phyloP scores from a whole-genome alignment of 108 stramenopile genomes.

The Cyclotella sp. region DNA sequence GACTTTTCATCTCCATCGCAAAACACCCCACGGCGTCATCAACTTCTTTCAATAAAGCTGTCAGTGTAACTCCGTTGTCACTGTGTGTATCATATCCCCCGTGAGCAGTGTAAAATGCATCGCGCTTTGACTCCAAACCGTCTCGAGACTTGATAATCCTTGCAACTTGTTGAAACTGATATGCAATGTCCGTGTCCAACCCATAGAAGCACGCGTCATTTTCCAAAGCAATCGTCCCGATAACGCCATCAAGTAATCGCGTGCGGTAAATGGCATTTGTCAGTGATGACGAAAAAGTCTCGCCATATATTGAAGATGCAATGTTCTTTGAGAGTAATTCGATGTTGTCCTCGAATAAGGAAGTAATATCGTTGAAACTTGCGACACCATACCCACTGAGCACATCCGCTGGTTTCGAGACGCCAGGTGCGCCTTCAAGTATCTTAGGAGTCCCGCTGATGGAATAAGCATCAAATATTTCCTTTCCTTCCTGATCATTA shows the following conservation, averaged over 20 bases:
- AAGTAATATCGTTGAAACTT: constrained; percentile 7
- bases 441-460: constrained; percentile 38
- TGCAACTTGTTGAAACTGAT: constrained; percentile 38
- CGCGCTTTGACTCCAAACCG: constrained; percentile 29
- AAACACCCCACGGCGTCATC: constrained; percentile 46
- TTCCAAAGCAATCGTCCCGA: constrained; percentile 1
- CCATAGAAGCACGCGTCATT: constrained; percentile 19
- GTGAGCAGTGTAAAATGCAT: constrained; percentile 34
- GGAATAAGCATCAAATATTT: constrained; percentile 40
- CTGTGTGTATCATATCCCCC: constrained; percentile 51
- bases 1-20: constrained; percentile 35
- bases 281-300: constrained; percentile 36
- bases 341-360: constrained; percentile 23
- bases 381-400: constrained; percentile 28
- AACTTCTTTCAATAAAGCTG: constrained; percentile 18
- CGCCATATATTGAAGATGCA: constrained; percentile 33
- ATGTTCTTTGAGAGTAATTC: constrained; percentile 16
- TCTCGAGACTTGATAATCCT: constrained; percentile 15
- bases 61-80: constrained; percentile 20
- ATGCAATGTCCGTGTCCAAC: constrained; percentile 25
- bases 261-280: constrained; percentile 26
- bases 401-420: constrained; percentile 38
- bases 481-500: constrained; percentile 23
- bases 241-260: constrained; percentile 14
- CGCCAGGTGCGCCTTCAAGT: constrained; percentile 48